Percentiles rank a stretch among this genome's conserved stretches.
Conservation (phyloP, 1,284 basidiomycete species). For the Fomitiporia mediterranea region DNA sequence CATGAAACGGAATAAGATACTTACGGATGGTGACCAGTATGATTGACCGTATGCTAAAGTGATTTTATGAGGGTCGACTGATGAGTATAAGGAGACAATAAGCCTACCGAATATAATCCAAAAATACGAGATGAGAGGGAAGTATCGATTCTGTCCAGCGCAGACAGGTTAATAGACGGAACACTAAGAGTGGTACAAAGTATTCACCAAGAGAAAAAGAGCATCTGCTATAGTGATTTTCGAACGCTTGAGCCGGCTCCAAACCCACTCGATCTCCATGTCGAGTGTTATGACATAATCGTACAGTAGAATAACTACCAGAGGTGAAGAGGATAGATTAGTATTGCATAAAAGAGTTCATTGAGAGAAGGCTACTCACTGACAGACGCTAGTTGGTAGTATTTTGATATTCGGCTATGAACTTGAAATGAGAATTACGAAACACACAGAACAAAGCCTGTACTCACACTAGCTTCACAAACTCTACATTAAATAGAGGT, state of each 20-base stretch:
- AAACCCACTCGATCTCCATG: constrained; percentile 23
- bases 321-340: not conserved
- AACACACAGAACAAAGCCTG: no score
- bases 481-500: no score
- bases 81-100: not conserved
- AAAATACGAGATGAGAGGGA: constrained; percentile 3
- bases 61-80: not conserved
- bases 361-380: not conserved
- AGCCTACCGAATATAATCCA: constrained; percentile 7
- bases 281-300: constrained; percentile 23
- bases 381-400: constrained; percentile 15
- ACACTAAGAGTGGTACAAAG: not conserved
- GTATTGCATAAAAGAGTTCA: no score
- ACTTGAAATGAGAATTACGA: no score
- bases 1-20: not conserved
- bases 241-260: constrained; percentile 10
- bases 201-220: constrained; percentile 14
- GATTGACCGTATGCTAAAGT: constrained; percentile 4
- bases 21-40: constrained; percentile 2
- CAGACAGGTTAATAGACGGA: not conserved
- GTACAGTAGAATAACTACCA: constrained; percentile 20
- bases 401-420: constrained; percentile 11
- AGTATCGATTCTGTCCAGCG: constrained; percentile 13
- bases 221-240: constrained; percentile 1
- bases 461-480: no score